phyloP scores from a whole-genome alignment of 2,329 filamentous ascomycete species.

The Fusarium agapanthi region DNA sequence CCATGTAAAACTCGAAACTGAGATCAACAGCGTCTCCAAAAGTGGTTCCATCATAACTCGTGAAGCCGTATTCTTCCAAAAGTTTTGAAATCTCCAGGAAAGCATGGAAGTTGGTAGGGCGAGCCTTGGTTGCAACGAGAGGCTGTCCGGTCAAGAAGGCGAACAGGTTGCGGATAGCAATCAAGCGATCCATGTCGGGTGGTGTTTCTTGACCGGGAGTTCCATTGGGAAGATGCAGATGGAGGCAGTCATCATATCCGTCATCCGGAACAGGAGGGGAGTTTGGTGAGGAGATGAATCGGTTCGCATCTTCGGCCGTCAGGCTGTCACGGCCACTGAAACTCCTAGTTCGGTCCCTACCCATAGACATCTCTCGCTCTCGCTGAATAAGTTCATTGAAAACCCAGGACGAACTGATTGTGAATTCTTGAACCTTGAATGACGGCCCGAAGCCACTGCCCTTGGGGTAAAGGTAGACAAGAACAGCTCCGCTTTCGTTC shows the following conservation, averaged over 20 bases:
- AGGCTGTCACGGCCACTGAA: conserved; percentile 59
- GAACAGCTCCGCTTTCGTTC: conserved; percentile 67
- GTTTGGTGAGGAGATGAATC: conserved; percentile 49
- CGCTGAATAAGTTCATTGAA: conserved; percentile 62
- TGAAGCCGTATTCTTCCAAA: conserved; percentile 67
- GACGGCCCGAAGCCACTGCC: conserved; percentile 62
- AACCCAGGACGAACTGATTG: conserved; percentile 62
- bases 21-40: conserved; percentile 69
- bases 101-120: conserved; percentile 62
- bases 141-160: conserved; percentile 72
- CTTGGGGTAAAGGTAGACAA: conserved; percentile 65
- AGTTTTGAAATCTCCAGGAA: conserved; percentile 63
- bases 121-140: conserved; percentile 64
- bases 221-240: conserved; percentile 62
- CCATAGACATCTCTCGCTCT: conserved; percentile 49
- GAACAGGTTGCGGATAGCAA: conserved; percentile 71
- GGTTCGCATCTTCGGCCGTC: conserved; percentile 59
- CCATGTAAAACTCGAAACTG: conserved; percentile 78
- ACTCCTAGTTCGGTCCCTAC: conserved; percentile 52
- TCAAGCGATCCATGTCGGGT: conserved; percentile 61
- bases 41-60: conserved; percentile 62
- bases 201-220: conserved; percentile 47
- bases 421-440: conserved; percentile 66
- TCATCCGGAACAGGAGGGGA: conserved; percentile 50
- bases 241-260: conserved; percentile 51